phyloP scores from a whole-genome alignment of 495 filamentous ascomycete species.

The Penicillium malachiteum region DNA sequence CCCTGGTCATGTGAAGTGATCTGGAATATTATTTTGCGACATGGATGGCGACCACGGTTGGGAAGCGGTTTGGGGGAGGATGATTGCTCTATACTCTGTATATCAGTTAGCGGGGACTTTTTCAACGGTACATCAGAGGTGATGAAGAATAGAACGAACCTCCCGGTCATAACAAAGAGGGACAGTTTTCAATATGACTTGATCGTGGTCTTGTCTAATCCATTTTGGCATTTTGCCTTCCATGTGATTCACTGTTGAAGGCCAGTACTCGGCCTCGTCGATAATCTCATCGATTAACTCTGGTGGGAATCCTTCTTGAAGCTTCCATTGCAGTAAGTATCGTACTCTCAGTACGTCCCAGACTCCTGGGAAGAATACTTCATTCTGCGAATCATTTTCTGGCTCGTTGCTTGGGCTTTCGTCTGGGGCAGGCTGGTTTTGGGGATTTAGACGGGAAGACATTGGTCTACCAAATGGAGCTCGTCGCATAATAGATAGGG shows the following conservation, averaged over 20 bases:
- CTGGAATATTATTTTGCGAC: conserved; percentile 61
- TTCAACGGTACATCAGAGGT: not conserved
- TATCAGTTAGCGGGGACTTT: not conserved
- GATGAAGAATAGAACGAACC: conserved; percentile 13
- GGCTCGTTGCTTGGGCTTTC: not conserved
- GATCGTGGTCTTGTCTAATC: conserved; percentile 38
- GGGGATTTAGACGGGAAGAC: too few relatives aligned
- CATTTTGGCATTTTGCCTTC: conserved; percentile 15
- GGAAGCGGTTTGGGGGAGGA: conserved; percentile 28
- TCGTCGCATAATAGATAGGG: too few relatives aligned
- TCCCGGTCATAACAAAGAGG: conserved; percentile 41
- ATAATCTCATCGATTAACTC: conserved; percentile 68
- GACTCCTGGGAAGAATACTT: conserved; percentile 25
- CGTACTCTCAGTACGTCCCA: conserved; percentile 39
- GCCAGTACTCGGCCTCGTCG: conserved; percentile 73
- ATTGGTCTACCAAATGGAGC: too few relatives aligned
- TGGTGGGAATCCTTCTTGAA: conserved; percentile 47
- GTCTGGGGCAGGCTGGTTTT: too few relatives aligned
- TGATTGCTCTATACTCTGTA: conserved; percentile 18
- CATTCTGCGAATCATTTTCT: not conserved
- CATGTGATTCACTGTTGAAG: conserved; percentile 36
- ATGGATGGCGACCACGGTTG: conserved; percentile 40
- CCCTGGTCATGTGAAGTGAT: conserved; percentile 69
- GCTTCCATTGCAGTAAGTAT: conserved; percentile 38
- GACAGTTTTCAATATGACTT: conserved; percentile 36